Evolutionary conservation across 1,284 basidiomycete species (phyloP).

Genomic region (Microbotryomycetes sp.): DNA sequence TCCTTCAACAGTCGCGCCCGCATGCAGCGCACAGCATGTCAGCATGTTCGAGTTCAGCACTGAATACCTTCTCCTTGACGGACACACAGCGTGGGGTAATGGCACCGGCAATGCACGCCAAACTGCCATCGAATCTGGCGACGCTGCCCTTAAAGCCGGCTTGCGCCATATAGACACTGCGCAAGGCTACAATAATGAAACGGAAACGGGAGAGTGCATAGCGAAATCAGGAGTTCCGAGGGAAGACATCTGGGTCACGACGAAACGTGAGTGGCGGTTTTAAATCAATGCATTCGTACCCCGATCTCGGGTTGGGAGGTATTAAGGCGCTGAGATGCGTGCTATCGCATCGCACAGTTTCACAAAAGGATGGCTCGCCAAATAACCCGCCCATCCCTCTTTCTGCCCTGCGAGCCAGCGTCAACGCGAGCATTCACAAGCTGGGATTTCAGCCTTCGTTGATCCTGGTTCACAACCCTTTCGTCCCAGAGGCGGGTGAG

Average conservation of each 20-base stretch:
- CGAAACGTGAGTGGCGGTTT: slow-evolving; percentile 19
- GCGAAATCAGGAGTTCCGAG: slow-evolving; percentile 11
- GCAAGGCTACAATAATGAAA: slow-evolving; percentile 31
- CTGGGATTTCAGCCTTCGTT: slow-evolving; percentile 11
- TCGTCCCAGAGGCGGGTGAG: neutral
- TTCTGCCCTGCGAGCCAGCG: slow-evolving; percentile 8
- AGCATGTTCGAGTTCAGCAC: too few species aligned
- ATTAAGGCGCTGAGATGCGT: slow-evolving; percentile 4
- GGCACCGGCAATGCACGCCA: slow-evolving; percentile 31
- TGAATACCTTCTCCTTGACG: too few species aligned
- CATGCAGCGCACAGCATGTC: too few species aligned
- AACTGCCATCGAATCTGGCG: slow-evolving; percentile 20
- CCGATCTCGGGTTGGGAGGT: neutral
- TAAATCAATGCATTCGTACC: too few species aligned
- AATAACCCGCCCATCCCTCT: slow-evolving; percentile 10
- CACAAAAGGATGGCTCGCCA: slow-evolving; percentile 17
- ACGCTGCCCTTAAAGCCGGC: slow-evolving; percentile 22
- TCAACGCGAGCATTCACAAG: slow-evolving; percentile 1
- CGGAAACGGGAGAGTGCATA: slow-evolving; percentile 24
- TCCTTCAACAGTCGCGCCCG: too few species aligned
- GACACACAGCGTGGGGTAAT: slow-evolving; percentile 2
- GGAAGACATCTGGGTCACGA: slow-evolving; percentile 23
- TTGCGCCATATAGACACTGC: slow-evolving; percentile 32
- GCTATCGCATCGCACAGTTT: slow-evolving; percentile 4
- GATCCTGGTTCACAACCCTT: slow-evolving; percentile 26